These are phyloP conservation scores for Ophiostoma tasmaniense DNA, from an alignment of 2,329 filamentous ascomycete species.

Conservation along the genomic window DNA sequence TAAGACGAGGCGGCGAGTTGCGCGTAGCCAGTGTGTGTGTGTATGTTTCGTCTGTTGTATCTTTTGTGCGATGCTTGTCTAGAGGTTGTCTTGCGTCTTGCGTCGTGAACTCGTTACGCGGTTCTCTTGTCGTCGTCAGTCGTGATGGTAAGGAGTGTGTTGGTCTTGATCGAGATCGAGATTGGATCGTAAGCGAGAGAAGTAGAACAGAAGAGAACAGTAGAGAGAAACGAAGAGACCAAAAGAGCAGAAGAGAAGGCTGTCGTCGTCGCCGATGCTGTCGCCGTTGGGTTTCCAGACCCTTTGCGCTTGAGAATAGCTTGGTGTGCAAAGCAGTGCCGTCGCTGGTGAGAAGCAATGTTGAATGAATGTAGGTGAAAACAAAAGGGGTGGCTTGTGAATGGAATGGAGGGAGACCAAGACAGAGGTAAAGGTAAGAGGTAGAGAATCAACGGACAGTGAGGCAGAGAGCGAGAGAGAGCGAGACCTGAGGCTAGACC, in stretches of 20 bases:
- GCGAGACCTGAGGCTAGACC: neutral
- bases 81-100: neutral
- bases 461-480: conserved; percentile 3
- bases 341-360: neutral
- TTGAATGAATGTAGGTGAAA: neutral
- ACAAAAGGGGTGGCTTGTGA: neutral
- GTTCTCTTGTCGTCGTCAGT: neutral
- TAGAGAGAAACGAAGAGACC: neutral
- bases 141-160: neutral
- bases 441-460: neutral
- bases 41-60: neutral
- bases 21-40: neutral
- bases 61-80: neutral
- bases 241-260: neutral
- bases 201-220: neutral
- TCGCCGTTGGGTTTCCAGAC: conserved; percentile 6
- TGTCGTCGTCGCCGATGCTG: neutral
- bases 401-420: conserved; percentile 1
- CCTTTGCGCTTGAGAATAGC: neutral
- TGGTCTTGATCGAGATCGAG: neutral
- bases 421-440: neutral
- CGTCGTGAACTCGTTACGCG: neutral
- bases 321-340: neutral
- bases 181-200: neutral
- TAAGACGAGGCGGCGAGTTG: neutral